Evolutionary conservation across 345 rosid species (phyloP), one percentile per base, ranked within the genome.

Genomic region (Populus pruinosa): DNA sequence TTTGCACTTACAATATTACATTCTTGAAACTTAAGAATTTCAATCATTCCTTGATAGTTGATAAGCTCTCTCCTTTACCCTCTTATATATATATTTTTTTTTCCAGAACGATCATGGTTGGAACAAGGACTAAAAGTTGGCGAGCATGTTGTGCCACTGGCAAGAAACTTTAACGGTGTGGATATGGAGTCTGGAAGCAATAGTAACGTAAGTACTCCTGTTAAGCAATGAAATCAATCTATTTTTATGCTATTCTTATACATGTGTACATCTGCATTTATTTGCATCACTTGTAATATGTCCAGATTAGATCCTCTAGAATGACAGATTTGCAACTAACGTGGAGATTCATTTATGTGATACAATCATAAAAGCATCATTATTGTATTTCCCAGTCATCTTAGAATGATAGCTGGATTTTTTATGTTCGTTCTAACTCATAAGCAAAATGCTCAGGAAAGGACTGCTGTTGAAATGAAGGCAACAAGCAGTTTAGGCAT

Each of bases 141-240:
- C 27, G 99, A 96, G 86, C 92, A 87, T 81, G 97, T 96, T 79
- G 81, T 96, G 67, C 99, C 99, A 69, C 78, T 92, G 85, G 96
- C 97, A 8, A 88, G 97, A 77, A 94, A 91, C 87, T 96, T 96
- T 80, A 86, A 90, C 70, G 86, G 84, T 69, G 82, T 86, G 83
- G 97, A 92, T 81, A 79, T 90, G 25, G 98, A 92, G 90, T 78
- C 88, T 69, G 88, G 79, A 77, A 78, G 75, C 85, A 87, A 72
- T 76, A 84, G 76, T 73, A 55, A 73, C 65, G 98, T 93, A 86
- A 41, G 92, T 83, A 69, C 75, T 2, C 36, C 50, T 72, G 70
- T 78, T 53, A 41, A 65, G 29, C 8, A 21, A 66, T 73, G 27
- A 4, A 20, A n/a, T 17, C 39, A 14, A 5, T 71, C 13, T 33